Evolutionary conservation across 345 rosid species (phyloP).

Genomic region (Corchorus olitorius): DNA sequence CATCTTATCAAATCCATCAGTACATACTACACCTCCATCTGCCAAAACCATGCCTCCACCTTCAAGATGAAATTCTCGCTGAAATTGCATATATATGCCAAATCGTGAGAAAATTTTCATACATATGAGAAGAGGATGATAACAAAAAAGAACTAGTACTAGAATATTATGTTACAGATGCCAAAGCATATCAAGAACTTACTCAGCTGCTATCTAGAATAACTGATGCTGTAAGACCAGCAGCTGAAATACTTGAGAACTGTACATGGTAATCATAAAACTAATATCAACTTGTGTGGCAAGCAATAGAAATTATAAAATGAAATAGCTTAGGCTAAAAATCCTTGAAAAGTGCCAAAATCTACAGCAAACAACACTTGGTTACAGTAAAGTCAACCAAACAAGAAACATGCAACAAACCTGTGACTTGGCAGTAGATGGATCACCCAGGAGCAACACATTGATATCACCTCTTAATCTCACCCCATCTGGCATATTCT

Average conservation of each 20-base stretch:
- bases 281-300: constrained; percentile 22
- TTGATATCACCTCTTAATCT: constrained; percentile 95
- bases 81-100: constrained; percentile 23
- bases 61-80: constrained; percentile 98
- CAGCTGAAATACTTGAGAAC: constrained; percentile 99
- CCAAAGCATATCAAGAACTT: constrained; percentile 34
- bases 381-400: background rate
- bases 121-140: background rate
- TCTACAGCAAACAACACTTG: constrained; percentile 3
- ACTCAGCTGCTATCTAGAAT: constrained; percentile 85
- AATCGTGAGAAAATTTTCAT: constrained; percentile 25
- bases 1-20: constrained; percentile 98
- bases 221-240: constrained; percentile 98
- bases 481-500: constrained; percentile 92
- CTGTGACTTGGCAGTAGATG: constrained; percentile 99
- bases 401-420: constrained; percentile 33
- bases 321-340: background rate
- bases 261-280: constrained; percentile 29
- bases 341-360: constrained; percentile 2
- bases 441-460: constrained; percentile 92
- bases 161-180: background rate
- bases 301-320: constrained; percentile 5
- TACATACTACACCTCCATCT: constrained; percentile 97
- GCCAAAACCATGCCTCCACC: constrained; percentile 99
- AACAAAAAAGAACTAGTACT: background rate